Evolutionary conservation across 441 rosid species (phyloP).

Genomic region (Mallotus repandus): DNA sequence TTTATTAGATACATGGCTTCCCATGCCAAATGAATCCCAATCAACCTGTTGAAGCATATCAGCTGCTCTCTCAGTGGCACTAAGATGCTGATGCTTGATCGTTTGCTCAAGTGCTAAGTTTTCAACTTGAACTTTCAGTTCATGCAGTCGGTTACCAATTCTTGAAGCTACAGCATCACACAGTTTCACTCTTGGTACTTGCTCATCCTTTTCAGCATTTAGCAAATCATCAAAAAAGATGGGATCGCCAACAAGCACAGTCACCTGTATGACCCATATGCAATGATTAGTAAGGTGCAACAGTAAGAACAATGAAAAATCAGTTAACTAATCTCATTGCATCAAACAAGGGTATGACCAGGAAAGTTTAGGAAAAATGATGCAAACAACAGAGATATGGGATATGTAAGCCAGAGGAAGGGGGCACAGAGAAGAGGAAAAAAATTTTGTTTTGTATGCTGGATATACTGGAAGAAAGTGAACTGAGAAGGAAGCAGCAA

Average conservation of each 20-base stretch:
- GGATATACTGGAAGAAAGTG: background rate
- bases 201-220: constrained; percentile 37
- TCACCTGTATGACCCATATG: constrained; percentile 50
- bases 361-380: no score
- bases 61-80: constrained; percentile 33
- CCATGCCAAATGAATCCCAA: constrained; percentile 60
- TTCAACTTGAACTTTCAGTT: constrained; percentile 68
- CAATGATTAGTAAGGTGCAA: background rate
- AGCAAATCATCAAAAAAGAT: constrained; percentile 70
- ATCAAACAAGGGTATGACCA: no score
- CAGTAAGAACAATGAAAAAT: background rate
- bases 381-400: no score
- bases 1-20: constrained; percentile 21
- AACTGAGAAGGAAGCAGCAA: background rate
- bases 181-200: constrained; percentile 57
- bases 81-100: constrained; percentile 19
- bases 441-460: no score
- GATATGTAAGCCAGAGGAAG: no score
- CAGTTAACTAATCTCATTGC: background rate
- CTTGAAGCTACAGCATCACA: constrained; percentile 85
- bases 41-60: constrained; percentile 50
- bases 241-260: constrained; percentile 81
- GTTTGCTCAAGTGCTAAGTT: constrained; percentile 52
- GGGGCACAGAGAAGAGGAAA: no score
- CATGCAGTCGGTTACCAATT: constrained; percentile 53